These are phyloP conservation scores for Kurtzmaniella quercitrusa DNA, from an alignment of 1,139 yeast species.

Conservation along the genomic window DNA sequence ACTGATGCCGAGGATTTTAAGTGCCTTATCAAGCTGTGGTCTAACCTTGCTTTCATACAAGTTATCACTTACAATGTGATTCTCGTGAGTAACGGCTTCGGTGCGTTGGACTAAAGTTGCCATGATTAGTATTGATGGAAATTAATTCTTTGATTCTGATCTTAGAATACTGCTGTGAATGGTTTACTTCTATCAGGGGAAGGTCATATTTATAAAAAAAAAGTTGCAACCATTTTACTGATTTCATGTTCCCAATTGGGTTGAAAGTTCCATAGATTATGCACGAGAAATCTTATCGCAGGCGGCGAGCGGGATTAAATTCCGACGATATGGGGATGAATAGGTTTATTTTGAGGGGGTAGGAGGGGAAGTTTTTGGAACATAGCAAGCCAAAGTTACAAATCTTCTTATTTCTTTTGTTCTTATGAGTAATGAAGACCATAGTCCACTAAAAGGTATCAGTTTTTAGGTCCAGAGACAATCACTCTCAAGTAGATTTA, in stretches of 20 bases:
- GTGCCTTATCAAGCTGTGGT: constrained; percentile 17
- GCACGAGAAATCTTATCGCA: background rate
- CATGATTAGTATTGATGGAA: background rate
- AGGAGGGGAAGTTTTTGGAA: too few relatives aligned
- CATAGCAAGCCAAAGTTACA: too few relatives aligned
- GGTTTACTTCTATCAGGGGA: too few relatives aligned
- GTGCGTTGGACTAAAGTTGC: background rate
- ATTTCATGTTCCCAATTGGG: background rate
- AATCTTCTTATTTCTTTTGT: too few relatives aligned
- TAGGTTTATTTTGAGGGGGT: too few relatives aligned
- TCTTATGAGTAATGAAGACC: too few relatives aligned
- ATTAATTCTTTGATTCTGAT: background rate
- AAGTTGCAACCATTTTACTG: background rate
- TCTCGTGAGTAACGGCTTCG: background rate
- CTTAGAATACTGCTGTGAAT: background rate
- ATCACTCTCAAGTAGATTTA: too few relatives aligned
- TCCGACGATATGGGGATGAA: background rate
- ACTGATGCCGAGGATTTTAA: constrained; percentile 7
- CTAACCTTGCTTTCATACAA: constrained; percentile 15
- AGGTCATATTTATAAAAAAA: background rate
- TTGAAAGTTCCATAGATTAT: background rate
- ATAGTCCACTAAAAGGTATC: too few relatives aligned
- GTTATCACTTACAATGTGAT: constrained; percentile 9
- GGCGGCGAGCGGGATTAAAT: background rate
- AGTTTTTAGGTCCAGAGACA: too few relatives aligned